Evolutionary conservation across 495 filamentous ascomycete species (phyloP).

Genomic region (Bathelium albidoporum): DNA sequence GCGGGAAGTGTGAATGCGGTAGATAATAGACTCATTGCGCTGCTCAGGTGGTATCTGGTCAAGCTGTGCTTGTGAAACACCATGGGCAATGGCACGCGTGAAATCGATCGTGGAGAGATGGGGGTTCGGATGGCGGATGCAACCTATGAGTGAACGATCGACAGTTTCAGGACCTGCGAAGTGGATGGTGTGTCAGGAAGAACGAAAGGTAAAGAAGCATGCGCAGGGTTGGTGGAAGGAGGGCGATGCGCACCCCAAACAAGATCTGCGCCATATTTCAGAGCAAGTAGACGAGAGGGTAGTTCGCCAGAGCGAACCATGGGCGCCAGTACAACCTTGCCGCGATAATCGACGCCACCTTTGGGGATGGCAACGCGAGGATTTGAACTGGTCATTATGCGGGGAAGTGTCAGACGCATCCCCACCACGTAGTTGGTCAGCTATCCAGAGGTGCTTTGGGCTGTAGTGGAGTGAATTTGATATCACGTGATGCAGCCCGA

Average conservation of each 20-base stretch:
- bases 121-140: conserved; percentile 62
- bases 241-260: conserved; percentile 62
- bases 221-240: not conserved
- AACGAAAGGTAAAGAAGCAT: conserved; percentile 3
- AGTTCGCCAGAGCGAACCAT: conserved; percentile 97
- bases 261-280: conserved; percentile 91
- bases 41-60: conserved; percentile 29
- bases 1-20: conserved; percentile 63
- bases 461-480: not conserved
- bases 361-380: conserved; percentile 67
- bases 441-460: not conserved
- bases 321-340: conserved; percentile 86
- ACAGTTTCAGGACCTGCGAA: conserved; percentile 75
- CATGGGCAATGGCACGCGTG: conserved; percentile 61
- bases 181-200: not conserved
- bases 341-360: conserved; percentile 84
- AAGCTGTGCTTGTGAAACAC: conserved; percentile 29
- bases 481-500: not conserved
- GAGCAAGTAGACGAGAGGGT: conserved; percentile 72
- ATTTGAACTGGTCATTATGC: conserved; percentile 43
- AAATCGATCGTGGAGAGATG: conserved; percentile 72
- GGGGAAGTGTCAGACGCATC: conserved; percentile 21
- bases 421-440: conserved; percentile 11
- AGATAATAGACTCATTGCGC: conserved; percentile 64
- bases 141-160: conserved; percentile 81